Evolutionary conservation across 2,329 filamentous ascomycete species (phyloP), one percentile per base, ranked within the genome.

Genomic region (Cladosporium sp.): DNA sequence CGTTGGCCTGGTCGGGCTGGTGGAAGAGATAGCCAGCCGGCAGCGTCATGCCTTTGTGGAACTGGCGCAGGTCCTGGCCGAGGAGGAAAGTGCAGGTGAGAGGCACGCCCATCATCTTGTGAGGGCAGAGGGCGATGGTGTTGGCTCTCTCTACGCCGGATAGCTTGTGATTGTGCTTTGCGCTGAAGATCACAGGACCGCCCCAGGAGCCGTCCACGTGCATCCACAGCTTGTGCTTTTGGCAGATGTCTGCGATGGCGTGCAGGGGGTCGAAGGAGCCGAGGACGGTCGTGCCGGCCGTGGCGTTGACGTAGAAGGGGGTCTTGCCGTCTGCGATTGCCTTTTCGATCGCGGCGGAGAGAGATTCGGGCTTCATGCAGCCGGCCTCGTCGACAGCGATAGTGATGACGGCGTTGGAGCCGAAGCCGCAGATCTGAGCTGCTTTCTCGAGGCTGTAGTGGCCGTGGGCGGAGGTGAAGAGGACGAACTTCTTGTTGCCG

Each of bases 401-500:
- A 24, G 80, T 70, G 73, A 88, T 84, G 24, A 96, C 91, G 61
- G 84, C 84, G 19, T 79, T 77, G 25, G 84, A 86, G 9, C 94
- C 94, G 36, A 99, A 82, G 0, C 94, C 94, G 66, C 88, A 88
- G 69, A 93, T 88, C 70, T 93, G 88, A n/a, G 92, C 92, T 2
- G 91, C 92, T 76, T 97, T 97, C 68, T 96, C 91, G 24, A 97
- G 84, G 4, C 87, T 92, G 77, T 97, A 99, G 78, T 97, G 94
- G 0, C 93, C 92, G 71, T 97, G 91, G 0, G 82, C 85, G 64
- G 86, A 90, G 2, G 93, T 97, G 76, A 97, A 97, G 56, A 97
- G 75, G 19, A 91, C 87, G 66, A 97, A 93, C 19, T 81, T 79
- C 61, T 78, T 74, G 3, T 70, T 69, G 1, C 78, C 81, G 68